Base-by-base conservation (phyloP, 1,139 yeast genomes). In the Candida buenavistaensis region DNA sequence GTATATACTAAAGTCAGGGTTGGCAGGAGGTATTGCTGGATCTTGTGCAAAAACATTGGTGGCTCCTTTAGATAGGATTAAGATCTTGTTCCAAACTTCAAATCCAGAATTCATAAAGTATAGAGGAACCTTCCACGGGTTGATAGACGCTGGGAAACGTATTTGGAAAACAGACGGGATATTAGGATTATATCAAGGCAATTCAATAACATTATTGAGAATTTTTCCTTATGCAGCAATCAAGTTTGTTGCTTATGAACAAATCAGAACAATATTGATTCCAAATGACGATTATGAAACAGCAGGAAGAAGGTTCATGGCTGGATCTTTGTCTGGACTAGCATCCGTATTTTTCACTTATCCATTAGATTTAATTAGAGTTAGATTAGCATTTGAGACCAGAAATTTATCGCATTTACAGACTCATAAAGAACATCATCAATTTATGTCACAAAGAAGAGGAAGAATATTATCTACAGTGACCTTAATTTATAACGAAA, bases 151-250 rank as follows among this genome's bases (percentile, higher is more conserved):
- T 0, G 84, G 84, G 0, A 62, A 64, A 27, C 74, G 77, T 39
- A 90, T 92, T 23, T 78, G 80, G 64, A 39, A 50, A 6, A 68
- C 67, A 26, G 95, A 87, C 54, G 98, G 98, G n/a, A 36, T 80
- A 1, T 45, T 65, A 30, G 98, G 98, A 1, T 75, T 92, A 38
- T 92, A 81, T 57, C 96, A 90, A 52, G 99, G 99, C 24, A 98
- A 92, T 58, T 85, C 95, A 2, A 96, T 95, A 1, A 92, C 98
- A 0, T 65, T 92, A 33, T 59, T 90, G 28, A 71, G 99, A 42
- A 88, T 92, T 6, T 92, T 92, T 59, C 99, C 99, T 1, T 92
- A 92, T 57, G 97, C 98, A 3, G 96, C 97, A 11, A 86, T 92
- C 53, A 94, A 92, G 57, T 92, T 92, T 57, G 96, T 94, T n/a